A percentile compares a stretch with the other conserved stretches of the same genome.
These are phyloP conservation scores for Actinomucor elegans DNA, from an alignment of 371 early-diverging fungal species.

Conservation along the genomic window DNA sequence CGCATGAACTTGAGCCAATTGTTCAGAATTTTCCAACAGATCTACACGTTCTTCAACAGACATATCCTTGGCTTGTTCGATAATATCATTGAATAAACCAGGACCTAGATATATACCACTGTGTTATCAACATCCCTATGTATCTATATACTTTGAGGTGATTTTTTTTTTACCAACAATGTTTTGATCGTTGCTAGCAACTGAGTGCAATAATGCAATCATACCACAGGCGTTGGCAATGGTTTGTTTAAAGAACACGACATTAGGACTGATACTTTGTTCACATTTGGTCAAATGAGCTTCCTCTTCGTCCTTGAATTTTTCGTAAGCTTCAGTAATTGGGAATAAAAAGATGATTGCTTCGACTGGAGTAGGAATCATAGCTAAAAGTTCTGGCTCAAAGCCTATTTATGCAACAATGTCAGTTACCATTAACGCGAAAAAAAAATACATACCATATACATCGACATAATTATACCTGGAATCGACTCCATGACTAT, in stretches of 20 bases:
- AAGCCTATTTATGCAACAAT: conserved; percentile 51
- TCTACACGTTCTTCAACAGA: conserved; percentile 73
- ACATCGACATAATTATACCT: conserved; percentile 65
- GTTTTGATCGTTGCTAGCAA: conserved; percentile 59
- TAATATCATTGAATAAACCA: conserved; percentile 61
- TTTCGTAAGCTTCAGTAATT: conserved; percentile 59
- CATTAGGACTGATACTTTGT: conserved; percentile 55
- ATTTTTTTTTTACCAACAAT: conserved; percentile 34
- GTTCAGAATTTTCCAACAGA: conserved; percentile 60
- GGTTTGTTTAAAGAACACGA: conserved; percentile 85
- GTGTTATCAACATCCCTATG: too few relatives aligned
- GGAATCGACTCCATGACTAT: conserved; percentile 54
- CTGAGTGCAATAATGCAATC: conserved; percentile 77
- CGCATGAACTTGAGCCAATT: conserved; percentile 61
- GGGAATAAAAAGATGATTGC: conserved; percentile 85
- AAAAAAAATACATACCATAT: conserved; percentile 33
- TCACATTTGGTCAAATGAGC: conserved; percentile 49
- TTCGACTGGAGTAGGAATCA: conserved; percentile 78
- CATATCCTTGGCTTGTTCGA: conserved; percentile 57
- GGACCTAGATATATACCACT: conserved; percentile 30
- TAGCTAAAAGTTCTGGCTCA: conserved; percentile 78
- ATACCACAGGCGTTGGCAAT: conserved; percentile 93
- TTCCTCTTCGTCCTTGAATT: conserved; percentile 54
- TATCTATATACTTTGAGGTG: too few relatives aligned
- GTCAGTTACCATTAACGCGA: not conserved